Conservation (phyloP, 176 grass and related monocot genomes). For the Elymus sibiricus region DNA sequence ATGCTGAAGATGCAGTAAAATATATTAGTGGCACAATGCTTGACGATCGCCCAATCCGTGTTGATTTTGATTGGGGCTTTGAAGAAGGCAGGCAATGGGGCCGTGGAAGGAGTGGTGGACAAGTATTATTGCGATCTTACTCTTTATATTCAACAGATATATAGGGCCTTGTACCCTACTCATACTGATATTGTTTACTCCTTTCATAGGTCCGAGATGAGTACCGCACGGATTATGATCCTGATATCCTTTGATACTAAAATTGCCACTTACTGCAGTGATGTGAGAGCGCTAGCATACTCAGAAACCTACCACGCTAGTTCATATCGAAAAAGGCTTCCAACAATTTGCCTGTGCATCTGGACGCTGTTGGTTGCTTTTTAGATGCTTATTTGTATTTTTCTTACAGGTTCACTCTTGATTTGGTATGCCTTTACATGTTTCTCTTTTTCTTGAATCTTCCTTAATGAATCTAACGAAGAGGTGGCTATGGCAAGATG, state of each 20-base stretch:
- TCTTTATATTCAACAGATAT: slow-evolving; percentile 13
- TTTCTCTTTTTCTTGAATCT: neutral
- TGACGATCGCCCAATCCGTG: slow-evolving; percentile 90
- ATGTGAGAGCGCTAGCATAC: slow-evolving; percentile 7
- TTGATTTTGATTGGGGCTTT: slow-evolving; percentile 73
- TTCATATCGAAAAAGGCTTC: neutral
- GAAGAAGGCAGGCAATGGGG: slow-evolving; percentile 84
- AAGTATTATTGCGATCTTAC: slow-evolving; percentile 43
- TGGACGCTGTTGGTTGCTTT: neutral
- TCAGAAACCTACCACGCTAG: slow-evolving; percentile 1
- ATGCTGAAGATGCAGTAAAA: slow-evolving; percentile 97
- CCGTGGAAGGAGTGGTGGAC: slow-evolving; percentile 92
- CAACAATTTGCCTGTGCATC: neutral
- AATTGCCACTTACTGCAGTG: neutral
- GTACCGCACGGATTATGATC: slow-evolving; percentile 98
- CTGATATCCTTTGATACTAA: slow-evolving; percentile 61
- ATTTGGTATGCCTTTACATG: slow-evolving; percentile 5
- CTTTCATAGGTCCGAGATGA: slow-evolving; percentile 76
- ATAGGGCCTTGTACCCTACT: neutral
- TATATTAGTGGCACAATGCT: slow-evolving; percentile 98
- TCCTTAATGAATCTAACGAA: slow-evolving; percentile 58
- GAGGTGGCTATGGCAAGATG: slow-evolving; percentile 96
- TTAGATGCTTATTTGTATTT: slow-evolving; percentile 9
- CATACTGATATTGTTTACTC: slow-evolving; percentile 24
- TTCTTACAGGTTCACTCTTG: neutral